Percentiles rank a stretch among this genome's conserved stretches.
Evolutionary conservation across 306 rosid species (phyloP).

Genomic region (Castanea sativa): DNA sequence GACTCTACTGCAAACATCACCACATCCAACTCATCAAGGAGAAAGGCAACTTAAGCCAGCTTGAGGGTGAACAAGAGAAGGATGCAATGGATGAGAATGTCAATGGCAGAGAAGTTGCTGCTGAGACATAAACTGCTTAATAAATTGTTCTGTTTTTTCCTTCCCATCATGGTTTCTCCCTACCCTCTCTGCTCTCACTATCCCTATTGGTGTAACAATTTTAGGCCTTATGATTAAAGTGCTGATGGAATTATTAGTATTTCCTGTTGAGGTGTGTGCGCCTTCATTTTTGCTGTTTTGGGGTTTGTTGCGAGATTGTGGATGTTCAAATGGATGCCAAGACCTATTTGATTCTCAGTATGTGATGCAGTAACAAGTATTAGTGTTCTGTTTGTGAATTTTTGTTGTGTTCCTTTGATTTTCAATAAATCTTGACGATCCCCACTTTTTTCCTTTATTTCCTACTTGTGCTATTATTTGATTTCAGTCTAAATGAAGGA

Average conservation of each 20-base stretch:
- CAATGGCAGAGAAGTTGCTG: conserved; percentile 49
- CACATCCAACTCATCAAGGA: conserved; percentile 90
- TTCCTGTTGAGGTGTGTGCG: conserved; percentile 18
- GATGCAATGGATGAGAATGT: conserved; percentile 29
- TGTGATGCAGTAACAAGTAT: conserved; percentile 15
- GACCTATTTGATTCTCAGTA: conserved; percentile 28
- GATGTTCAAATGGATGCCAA: conserved; percentile 39
- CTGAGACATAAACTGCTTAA: conserved; percentile 41
- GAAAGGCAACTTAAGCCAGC: conserved; percentile 97
- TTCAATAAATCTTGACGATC: conserved; percentile 20
- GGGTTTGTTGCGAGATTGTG: conserved; percentile 31
- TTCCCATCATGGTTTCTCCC: conserved; percentile 3
- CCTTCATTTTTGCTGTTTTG: conserved; percentile 26
- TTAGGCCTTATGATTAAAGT: conserved; percentile 9
- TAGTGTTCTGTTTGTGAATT: conserved; percentile 11
- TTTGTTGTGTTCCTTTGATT: conserved; percentile 8
- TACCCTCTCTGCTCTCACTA: not conserved
- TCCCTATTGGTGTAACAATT: not conserved
- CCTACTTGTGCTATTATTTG: not conserved
- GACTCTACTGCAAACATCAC: conserved; percentile 96
- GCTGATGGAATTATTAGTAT: conserved; percentile 16
- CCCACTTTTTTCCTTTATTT: not conserved
- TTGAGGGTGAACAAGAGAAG: conserved; percentile 77
- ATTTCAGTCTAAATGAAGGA: too few relatives aligned
- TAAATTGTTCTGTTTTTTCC: conserved; percentile 2